Conservation (phyloP, 768 basidiomycete genomes). For the Agrocybe praecox region DNA sequence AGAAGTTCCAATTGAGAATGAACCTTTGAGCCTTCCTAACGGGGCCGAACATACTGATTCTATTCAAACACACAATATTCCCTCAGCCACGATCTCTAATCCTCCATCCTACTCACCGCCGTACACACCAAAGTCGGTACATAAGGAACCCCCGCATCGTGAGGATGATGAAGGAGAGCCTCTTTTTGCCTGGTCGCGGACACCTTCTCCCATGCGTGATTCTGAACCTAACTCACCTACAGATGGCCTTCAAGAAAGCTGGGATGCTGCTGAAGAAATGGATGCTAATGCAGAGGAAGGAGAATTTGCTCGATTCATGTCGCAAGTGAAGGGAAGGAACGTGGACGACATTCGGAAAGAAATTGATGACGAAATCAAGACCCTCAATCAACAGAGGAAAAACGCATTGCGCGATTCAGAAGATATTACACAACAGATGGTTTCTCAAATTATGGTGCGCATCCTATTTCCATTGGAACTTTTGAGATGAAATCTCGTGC, state of each 20-base stretch:
- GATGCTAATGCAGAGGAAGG: slow-evolving; percentile 77
- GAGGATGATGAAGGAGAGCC: slow-evolving; percentile 12
- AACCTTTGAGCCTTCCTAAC: neutral
- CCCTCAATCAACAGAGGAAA: slow-evolving; percentile 81
- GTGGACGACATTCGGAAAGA: slow-evolving; percentile 81
- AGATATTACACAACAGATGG: slow-evolving; percentile 94
- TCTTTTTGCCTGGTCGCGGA: slow-evolving; percentile 31
- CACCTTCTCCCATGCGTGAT: slow-evolving; percentile 19
- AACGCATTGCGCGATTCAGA: slow-evolving; percentile 93
- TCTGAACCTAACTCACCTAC: slow-evolving; percentile 15
- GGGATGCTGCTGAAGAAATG: slow-evolving; percentile 89
- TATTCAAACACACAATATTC: neutral
- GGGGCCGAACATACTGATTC: no score
- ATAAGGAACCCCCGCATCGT: neutral
- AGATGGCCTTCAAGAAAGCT: slow-evolving; percentile 38
- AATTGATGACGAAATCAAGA: slow-evolving; percentile 89
- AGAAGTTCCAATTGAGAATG: slow-evolving; percentile 26
- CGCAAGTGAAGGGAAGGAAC: slow-evolving; percentile 87
- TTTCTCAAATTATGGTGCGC: slow-evolving; percentile 77
- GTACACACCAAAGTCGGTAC: neutral
- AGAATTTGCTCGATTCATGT: slow-evolving; percentile 91
- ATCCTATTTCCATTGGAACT: neutral
- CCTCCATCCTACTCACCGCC: neutral
- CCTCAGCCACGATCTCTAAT: neutral
- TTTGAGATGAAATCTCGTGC: neutral